Evolutionary conservation across 1,284 basidiomycete genomes (phyloP), one percentile per base, ranked within the genome.

Genomic region (Melampsora larici-populina): DNA sequence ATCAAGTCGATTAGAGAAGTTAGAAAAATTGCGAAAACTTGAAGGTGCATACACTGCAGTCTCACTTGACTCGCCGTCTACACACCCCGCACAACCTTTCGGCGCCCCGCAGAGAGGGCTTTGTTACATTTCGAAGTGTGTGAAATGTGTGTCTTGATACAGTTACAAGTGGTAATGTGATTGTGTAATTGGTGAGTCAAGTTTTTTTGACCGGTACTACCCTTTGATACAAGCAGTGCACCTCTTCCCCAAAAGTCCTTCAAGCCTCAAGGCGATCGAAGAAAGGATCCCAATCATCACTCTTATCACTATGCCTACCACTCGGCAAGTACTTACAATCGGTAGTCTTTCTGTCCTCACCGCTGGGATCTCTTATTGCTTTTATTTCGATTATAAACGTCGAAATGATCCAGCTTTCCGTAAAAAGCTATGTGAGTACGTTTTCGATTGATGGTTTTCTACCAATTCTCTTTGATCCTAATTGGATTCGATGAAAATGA

Each of bases 371-470:
- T 62, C 67, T 29, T 77, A 77, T 24, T 77, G 75, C 62, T 29
- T 70, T 71, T 84, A 83, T 80, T 84, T 84, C 77, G 83, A 84
- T 80, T 81, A 84, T 80, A 79, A 79, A 55, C 81, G 83, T 43
- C 80, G 80, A 58, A 83, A 79, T 68, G 83, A 84, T 72, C 79
- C 82, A 18, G 63, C 64, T 9, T 84, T 84, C 81, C 82, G 83
- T 78, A 82, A 82, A 77, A 76, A 70, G 78, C 82, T 84, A 55
- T 79, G 79, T 78, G 81, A 82, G 75, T 80, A 79, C 66, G 83
- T 83, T 66, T 79, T 80, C 67, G 17, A 18, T 78, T 80, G 6
- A 68, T 68, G 70, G 79, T 43, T 78, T 79, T 17, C 79, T 1
- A 13, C 18, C 18, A 18, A n/a, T 55, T 51, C 18, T 71, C 11